Conservation (phyloP, 371 early-diverging fungal genomes). For the Encephalitozoon romaleae region DNA sequence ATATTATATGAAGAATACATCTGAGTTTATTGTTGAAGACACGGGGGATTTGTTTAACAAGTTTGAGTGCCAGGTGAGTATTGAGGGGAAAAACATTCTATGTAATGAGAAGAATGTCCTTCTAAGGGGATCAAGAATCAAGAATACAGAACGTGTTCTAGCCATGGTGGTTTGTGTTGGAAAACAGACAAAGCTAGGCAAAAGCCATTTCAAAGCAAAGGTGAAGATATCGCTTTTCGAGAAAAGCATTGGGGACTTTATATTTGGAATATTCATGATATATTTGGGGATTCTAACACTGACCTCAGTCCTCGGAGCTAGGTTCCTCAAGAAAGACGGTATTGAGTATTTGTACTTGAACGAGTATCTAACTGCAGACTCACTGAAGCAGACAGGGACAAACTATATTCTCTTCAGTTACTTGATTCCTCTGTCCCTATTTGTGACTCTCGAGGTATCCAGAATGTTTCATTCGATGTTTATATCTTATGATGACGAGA, state of each 20-base stretch:
- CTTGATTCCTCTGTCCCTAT: slow-evolving; percentile 84
- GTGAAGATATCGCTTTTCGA: slow-evolving; percentile 48
- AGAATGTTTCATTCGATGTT: slow-evolving; percentile 67
- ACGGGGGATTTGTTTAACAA: slow-evolving; percentile 40
- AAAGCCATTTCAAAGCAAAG: slow-evolving; percentile 68
- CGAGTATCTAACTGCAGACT: background rate
- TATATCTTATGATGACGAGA: slow-evolving; percentile 62
- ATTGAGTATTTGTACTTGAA: slow-evolving; percentile 31
- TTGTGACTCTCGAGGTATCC: slow-evolving; percentile 75
- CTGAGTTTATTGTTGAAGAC: slow-evolving; percentile 17
- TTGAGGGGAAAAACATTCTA: slow-evolving; percentile 57
- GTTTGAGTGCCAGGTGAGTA: slow-evolving; percentile 34
- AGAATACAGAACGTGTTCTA: slow-evolving; percentile 75
- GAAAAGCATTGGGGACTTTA: slow-evolving; percentile 22
- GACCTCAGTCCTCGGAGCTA: slow-evolving; percentile 45
- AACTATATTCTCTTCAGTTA: slow-evolving; percentile 60
- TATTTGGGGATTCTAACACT: slow-evolving; percentile 54
- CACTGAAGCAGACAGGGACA: slow-evolving; percentile 48
- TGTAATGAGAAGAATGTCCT: slow-evolving; percentile 71
- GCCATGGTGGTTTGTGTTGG: slow-evolving; percentile 77
- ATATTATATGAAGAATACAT: slow-evolving; percentile 15
- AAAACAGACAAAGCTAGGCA: slow-evolving; percentile 72
- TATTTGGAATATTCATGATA: slow-evolving; percentile 44
- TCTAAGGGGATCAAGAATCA: slow-evolving; percentile 74
- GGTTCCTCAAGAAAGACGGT: slow-evolving; percentile 38